phyloP scores from a whole-genome alignment of 306 rosid genomes.

The Spatholobus suberectus region DNA sequence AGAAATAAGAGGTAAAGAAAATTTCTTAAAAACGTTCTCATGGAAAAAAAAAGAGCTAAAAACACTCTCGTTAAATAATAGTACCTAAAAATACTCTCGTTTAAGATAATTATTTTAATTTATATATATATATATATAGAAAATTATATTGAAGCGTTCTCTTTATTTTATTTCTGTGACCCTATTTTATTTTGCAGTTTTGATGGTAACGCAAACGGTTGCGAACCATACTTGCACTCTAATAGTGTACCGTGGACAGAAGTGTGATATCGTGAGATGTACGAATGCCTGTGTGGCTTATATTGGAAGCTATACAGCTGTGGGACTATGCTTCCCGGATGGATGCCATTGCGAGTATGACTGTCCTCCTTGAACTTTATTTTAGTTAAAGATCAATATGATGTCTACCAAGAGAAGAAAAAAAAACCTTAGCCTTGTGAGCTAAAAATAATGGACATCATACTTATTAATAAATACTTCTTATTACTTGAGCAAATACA shows the following conservation, averaged over 20 bases:
- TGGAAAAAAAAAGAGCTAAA: too few species aligned
- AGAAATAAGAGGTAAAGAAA: too few species aligned
- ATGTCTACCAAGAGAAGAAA: background rate
- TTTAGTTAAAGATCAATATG: background rate
- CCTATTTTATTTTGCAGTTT: background rate
- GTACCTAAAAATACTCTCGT: too few species aligned
- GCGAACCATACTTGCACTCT: background rate
- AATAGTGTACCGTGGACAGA: background rate
- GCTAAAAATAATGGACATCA: background rate
- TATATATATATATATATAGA: too few species aligned
- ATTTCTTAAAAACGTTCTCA: too few species aligned
- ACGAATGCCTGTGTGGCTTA: background rate
- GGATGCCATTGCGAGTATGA: background rate
- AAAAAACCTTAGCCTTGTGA: background rate
- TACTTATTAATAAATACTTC: background rate
- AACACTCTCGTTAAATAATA: too few species aligned
- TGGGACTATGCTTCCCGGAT: background rate
- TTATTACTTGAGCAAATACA: background rate
- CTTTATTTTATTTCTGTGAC: too few species aligned
- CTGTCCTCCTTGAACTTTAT: background rate
- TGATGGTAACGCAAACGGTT: background rate
- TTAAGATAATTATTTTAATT: too few species aligned
- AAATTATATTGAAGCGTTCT: background rate
- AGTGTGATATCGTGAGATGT: background rate
- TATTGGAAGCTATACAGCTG: too few species aligned